phyloP scores from a whole-genome alignment of 2,329 filamentous ascomycete species.

The Monosporascus sp. region DNA sequence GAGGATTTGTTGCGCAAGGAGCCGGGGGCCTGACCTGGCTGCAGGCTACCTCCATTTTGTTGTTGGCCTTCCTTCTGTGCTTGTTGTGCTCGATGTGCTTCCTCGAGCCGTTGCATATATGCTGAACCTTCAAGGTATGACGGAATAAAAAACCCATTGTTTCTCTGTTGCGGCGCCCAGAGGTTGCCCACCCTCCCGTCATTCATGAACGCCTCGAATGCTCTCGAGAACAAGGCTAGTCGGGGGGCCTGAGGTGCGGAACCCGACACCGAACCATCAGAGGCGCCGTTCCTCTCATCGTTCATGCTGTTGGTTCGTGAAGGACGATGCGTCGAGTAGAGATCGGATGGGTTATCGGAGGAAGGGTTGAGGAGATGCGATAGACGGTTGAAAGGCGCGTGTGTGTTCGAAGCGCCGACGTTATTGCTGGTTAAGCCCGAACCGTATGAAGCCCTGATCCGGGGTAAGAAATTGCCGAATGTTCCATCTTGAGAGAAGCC shows the following conservation, averaged over 20 bases:
- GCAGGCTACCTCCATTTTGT: conserved; percentile 27
- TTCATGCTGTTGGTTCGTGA: conserved; percentile 28
- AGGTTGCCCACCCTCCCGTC: conserved; percentile 14
- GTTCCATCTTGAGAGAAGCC: conserved; percentile 29
- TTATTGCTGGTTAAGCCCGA: conserved; percentile 35
- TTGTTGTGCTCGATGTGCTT: conserved; percentile 59
- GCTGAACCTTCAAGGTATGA: conserved; percentile 76
- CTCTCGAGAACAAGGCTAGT: conserved; percentile 46
- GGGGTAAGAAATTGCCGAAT: conserved; percentile 27
- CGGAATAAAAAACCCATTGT: conserved; percentile 66
- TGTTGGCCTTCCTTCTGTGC: conserved; percentile 44
- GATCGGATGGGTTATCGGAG: conserved; percentile 31
- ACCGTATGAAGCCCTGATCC: conserved; percentile 35
- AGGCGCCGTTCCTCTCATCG: conserved; percentile 23
- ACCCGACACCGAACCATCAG: conserved; percentile 18
- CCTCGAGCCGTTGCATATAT: conserved; percentile 71
- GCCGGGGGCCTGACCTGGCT: conserved; percentile 18
- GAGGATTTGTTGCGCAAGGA: conserved; percentile 54
- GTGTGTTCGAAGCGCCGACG: conserved; percentile 20
- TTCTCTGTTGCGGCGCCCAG: conserved; percentile 24
- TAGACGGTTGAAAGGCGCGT: conserved; percentile 35
- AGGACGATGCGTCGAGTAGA: conserved; percentile 22
- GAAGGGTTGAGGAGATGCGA: conserved; percentile 51
- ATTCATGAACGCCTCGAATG: conserved; percentile 45
- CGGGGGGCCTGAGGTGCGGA: conserved; percentile 25